Percentiles rank a stretch among this genome's conserved stretches.
These are phyloP conservation scores for Dothiorella sarmentorum DNA, from an alignment of 2,329 filamentous ascomycete genomes.

Conservation along the genomic window DNA sequence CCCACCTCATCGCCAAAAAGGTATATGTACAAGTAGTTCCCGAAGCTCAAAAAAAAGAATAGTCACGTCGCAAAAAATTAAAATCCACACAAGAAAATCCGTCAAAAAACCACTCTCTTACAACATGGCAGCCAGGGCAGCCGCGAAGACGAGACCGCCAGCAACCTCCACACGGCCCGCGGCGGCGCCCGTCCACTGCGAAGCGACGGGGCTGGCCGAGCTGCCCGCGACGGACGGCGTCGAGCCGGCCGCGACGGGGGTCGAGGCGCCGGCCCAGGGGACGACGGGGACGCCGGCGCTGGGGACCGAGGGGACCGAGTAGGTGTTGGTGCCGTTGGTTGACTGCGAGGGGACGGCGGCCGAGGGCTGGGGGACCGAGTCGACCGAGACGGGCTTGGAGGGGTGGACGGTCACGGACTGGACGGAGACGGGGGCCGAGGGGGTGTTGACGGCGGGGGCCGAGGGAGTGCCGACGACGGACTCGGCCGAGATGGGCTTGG, in stretches of 20 bases:
- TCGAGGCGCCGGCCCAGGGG: not conserved
- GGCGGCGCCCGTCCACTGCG: conserved; percentile 12
- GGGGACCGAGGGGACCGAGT: not conserved
- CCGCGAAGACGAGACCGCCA: conserved; percentile 4
- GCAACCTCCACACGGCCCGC: conserved; percentile 4
- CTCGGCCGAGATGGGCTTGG: conserved; percentile 3
- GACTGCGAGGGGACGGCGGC: not conserved
- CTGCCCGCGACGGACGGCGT: not conserved
- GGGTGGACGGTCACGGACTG: not conserved
- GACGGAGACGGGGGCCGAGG: no score
- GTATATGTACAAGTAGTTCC: conserved; percentile 15
- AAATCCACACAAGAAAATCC: conserved; percentile 12
- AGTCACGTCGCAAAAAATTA: not conserved
- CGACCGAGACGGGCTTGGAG: not conserved
- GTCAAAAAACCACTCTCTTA: not conserved
- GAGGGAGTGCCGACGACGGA: not conserved
- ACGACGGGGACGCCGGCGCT: not conserved
- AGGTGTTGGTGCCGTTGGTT: conserved; percentile 4
- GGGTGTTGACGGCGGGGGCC: not conserved
- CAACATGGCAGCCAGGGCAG: not conserved
- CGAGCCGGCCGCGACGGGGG: not conserved
- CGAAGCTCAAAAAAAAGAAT: not conserved
- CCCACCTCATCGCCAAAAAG: not conserved
- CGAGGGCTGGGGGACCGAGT: not conserved
- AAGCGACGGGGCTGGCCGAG: not conserved